phyloP scores from a whole-genome alignment of 306 rosid species.

The Prunus davidiana region DNA sequence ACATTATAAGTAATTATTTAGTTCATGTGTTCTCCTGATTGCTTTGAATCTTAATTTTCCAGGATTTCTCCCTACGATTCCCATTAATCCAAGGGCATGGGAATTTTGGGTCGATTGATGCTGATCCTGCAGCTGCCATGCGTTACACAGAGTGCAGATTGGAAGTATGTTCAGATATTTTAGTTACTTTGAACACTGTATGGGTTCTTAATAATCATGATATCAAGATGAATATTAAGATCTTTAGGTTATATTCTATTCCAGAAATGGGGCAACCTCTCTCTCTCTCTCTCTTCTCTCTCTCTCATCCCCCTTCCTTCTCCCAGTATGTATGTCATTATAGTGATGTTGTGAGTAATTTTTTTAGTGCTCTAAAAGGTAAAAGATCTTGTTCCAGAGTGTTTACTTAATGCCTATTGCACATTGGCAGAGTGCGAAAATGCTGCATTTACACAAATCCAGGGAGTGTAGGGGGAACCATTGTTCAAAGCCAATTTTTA shows the following conservation, averaged over 20 bases:
- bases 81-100: conserved; percentile 97
- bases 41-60: conserved; percentile 18
- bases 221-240: background rate
- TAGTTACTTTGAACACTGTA: conserved; percentile 5
- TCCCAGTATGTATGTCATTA: background rate
- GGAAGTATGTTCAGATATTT: conserved; percentile 52
- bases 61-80: conserved; percentile 88
- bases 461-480: conserved; percentile 1
- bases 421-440: background rate
- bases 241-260: background rate
- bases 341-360: background rate
- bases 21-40: background rate
- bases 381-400: background rate
- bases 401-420: background rate
- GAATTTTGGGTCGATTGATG: conserved; percentile 94
- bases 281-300: background rate
- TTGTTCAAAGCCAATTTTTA: background rate
- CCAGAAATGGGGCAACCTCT: background rate
- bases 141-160: conserved; percentile 98
- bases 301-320: background rate
- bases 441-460: background rate
- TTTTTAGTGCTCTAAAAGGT: background rate
- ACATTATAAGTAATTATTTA: background rate
- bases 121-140: conserved; percentile 99
- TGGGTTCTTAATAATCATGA: background rate